These are phyloP conservation scores for Gossypium herbaceum DNA, from an alignment of 345 rosid genomes.

Conservation along the genomic window DNA sequence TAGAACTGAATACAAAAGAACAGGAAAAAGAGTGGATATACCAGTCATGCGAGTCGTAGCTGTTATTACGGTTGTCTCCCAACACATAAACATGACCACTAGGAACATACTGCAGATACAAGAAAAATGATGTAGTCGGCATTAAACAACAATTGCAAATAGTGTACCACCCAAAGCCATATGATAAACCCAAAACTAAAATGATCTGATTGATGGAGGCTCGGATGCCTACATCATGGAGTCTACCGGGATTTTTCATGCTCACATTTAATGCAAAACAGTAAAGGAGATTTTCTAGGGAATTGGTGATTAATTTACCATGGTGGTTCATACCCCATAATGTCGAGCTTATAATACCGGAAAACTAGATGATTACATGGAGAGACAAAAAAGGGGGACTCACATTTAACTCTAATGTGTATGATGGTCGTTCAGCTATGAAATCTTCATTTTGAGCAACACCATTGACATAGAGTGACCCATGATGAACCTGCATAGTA, in stretches of 20 bases:
- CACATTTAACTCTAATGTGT: constrained; percentile 33
- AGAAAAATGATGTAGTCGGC: background rate
- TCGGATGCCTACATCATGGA: constrained; percentile 12
- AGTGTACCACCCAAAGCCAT: background rate
- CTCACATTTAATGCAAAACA: background rate
- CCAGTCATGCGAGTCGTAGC: constrained; percentile 32
- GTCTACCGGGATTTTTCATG: background rate
- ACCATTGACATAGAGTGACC: constrained; percentile 39
- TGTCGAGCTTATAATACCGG: background rate
- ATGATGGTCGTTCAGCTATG: constrained; percentile 29
- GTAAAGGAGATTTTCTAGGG: background rate
- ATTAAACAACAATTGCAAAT: background rate
- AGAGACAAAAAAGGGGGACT: constrained; percentile 8
- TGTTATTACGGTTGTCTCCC: constrained; percentile 38
- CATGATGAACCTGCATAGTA: constrained; percentile 33
- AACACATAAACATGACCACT: constrained; percentile 14
- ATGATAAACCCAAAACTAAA: background rate
- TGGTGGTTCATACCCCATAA: background rate
- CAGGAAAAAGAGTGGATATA: too few species aligned
- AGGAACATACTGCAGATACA: constrained; percentile 21
- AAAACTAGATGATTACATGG: background rate
- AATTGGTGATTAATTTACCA: background rate
- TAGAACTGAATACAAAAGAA: background rate
- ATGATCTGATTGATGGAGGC: background rate
- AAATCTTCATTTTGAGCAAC: constrained; percentile 36